Evolutionary conservation across 2,329 filamentous ascomycete genomes (phyloP).

Genomic region (Cercospora sp.): DNA sequence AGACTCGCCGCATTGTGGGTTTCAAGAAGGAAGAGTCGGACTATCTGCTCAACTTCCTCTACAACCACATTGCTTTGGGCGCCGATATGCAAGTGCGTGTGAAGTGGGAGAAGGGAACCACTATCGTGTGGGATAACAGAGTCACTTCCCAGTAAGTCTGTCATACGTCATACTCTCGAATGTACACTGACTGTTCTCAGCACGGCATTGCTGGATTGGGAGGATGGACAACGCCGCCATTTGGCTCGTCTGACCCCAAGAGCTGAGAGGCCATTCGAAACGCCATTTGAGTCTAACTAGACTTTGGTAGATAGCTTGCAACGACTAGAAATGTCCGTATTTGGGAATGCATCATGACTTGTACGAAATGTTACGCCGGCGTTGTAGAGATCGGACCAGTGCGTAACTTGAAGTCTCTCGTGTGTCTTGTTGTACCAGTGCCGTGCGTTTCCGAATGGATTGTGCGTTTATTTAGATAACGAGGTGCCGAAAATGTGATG

Average conservation of each 20-base stretch:
- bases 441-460: neutral
- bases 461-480: neutral
- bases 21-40: constrained; percentile 87
- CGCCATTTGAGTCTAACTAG: constrained; percentile 41
- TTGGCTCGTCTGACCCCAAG: constrained; percentile 80
- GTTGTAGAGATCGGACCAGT: neutral
- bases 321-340: neutral
- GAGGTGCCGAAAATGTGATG: neutral
- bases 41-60: constrained; percentile 72
- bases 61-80: constrained; percentile 70
- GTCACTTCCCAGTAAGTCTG: constrained; percentile 48
- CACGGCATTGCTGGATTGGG: constrained; percentile 79
- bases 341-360: neutral
- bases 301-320: neutral
- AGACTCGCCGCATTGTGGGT: constrained; percentile 73
- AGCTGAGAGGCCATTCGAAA: constrained; percentile 76
- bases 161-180: neutral
- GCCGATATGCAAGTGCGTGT: constrained; percentile 73
- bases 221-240: constrained; percentile 73
- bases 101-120: constrained; percentile 29
- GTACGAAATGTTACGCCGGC: neutral
- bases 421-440: neutral
- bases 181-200: neutral
- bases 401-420: neutral
- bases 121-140: constrained; percentile 31